These are phyloP conservation scores for Coniella vitis DNA, from an alignment of 2,329 filamentous ascomycete species.

Conservation along the genomic window DNA sequence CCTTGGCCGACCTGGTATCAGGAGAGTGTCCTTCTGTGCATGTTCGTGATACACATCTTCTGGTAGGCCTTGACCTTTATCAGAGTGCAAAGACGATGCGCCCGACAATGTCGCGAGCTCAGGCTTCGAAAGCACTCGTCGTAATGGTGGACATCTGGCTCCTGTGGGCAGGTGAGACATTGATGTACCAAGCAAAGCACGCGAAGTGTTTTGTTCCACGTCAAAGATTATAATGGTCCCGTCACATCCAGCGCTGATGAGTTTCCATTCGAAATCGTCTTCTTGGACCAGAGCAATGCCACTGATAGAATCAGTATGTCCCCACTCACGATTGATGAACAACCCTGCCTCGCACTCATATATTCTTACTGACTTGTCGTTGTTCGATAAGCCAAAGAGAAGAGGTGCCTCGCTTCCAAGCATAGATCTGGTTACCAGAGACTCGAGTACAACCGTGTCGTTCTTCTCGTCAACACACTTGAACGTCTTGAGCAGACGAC, in stretches of 20 bases:
- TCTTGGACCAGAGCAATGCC: constrained; percentile 68
- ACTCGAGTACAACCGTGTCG: constrained; percentile 79
- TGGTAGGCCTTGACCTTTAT: constrained; percentile 49
- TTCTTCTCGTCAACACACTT: constrained; percentile 74
- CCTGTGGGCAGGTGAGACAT: constrained; percentile 49
- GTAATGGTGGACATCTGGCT: constrained; percentile 63
- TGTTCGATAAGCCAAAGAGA: constrained; percentile 83
- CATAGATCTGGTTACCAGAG: constrained; percentile 55
- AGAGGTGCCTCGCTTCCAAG: constrained; percentile 53
- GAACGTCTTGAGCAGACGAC: constrained; percentile 66
- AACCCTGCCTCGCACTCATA: constrained; percentile 74
- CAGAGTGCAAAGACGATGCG: constrained; percentile 31
- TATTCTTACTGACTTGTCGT: constrained; percentile 88
- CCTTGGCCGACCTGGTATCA: constrained; percentile 23
- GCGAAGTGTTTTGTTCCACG: constrained; percentile 41
- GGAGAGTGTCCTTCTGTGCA: constrained; percentile 43
- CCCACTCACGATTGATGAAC: constrained; percentile 84
- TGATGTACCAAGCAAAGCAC: constrained; percentile 39
- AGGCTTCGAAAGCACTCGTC: constrained; percentile 78
- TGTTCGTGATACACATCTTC: constrained; percentile 30
- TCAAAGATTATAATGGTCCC: constrained; percentile 79
- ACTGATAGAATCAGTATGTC: constrained; percentile 89
- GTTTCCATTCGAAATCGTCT: constrained; percentile 45
- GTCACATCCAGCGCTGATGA: constrained; percentile 72
- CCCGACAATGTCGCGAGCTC: constrained; percentile 77